Conservation (phyloP, 495 filamentous ascomycete genomes). For the Talaromyces liani region DNA sequence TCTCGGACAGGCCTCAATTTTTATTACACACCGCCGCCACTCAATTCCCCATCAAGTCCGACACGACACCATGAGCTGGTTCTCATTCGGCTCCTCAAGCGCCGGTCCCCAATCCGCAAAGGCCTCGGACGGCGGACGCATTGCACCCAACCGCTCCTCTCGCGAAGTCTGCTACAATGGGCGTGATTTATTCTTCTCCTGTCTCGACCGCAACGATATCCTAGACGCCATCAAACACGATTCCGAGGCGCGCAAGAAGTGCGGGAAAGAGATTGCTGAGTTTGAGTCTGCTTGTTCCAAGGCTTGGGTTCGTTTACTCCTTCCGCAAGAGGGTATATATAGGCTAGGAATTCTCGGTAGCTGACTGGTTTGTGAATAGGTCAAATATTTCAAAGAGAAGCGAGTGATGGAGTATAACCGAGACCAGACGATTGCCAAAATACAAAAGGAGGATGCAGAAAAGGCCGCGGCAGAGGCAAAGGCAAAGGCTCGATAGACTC, state of each 20-base stretch:
- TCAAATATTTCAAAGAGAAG: constrained; percentile 95
- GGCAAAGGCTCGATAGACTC: constrained; percentile 25
- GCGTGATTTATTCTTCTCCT: constrained; percentile 78
- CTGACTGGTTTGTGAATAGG: constrained; percentile 39
- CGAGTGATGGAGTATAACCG: constrained; percentile 86
- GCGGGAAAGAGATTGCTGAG: constrained; percentile 52
- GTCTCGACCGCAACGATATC: constrained; percentile 73
- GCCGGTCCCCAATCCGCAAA: constrained; percentile 29
- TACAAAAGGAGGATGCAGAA: constrained; percentile 72
- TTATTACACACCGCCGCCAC: background rate
- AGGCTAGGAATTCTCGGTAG: background rate
- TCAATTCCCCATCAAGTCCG: background rate
- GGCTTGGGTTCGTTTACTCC: constrained; percentile 62
- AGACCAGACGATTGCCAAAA: constrained; percentile 65
- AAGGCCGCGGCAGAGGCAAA: constrained; percentile 45
- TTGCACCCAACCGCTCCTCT: constrained; percentile 69
- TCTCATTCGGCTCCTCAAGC: constrained; percentile 34
- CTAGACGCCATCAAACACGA: constrained; percentile 75
- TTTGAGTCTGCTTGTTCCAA: constrained; percentile 72
- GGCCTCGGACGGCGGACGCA: constrained; percentile 53
- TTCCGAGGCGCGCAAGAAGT: constrained; percentile 55
- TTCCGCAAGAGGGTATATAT: too few species aligned
- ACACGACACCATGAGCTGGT: constrained; percentile 29
- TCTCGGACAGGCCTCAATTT: too few species aligned
- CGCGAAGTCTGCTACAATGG: constrained; percentile 79